phyloP scores from a whole-genome alignment of 1,139 yeast genomes.

The Kodamaea arcana region DNA sequence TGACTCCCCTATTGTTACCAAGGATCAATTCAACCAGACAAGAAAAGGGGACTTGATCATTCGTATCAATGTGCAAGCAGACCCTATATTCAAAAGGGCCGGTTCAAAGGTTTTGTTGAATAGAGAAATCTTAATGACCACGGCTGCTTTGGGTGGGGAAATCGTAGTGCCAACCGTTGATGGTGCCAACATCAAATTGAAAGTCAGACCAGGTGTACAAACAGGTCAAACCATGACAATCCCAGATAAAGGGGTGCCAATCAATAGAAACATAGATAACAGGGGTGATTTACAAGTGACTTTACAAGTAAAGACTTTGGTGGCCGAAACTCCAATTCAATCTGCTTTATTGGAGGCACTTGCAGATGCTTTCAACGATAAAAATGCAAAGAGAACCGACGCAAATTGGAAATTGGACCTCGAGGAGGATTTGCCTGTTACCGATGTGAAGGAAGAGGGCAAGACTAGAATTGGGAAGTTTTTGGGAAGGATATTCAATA shows the following conservation, averaged over 20 bases:
- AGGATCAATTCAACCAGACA: conserved; percentile 59
- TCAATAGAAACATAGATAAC: conserved; percentile 47
- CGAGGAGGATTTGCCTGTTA: conserved; percentile 17
- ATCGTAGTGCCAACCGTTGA: conserved; percentile 84
- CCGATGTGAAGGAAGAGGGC: conserved; percentile 17
- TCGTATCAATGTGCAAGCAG: conserved; percentile 72
- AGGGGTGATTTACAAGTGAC: conserved; percentile 83
- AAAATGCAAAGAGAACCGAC: conserved; percentile 66
- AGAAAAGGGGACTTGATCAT: conserved; percentile 85
- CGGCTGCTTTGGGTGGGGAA: conserved; percentile 94
- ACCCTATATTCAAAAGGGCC: conserved; percentile 62
- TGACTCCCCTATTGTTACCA: conserved; percentile 74
- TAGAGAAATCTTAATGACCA: conserved; percentile 80
- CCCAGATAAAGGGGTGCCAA: conserved; percentile 87
- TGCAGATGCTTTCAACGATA: conserved; percentile 85
- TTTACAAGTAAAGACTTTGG: conserved; percentile 65
- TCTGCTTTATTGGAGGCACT: conserved; percentile 89
- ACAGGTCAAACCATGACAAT: conserved; percentile 70
- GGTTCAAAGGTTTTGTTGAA: conserved; percentile 62
- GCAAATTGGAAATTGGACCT: conserved; percentile 52
- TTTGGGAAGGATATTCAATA: conserved; percentile 58
- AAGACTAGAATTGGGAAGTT: conserved; percentile 60
- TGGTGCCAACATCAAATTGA: conserved; percentile 68
- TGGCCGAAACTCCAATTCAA: conserved; percentile 83
- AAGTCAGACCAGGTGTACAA: conserved; percentile 85